Evolutionary conservation across 2,329 filamentous ascomycete species (phyloP).

Genomic region (Sporothrix curviconia): DNA sequence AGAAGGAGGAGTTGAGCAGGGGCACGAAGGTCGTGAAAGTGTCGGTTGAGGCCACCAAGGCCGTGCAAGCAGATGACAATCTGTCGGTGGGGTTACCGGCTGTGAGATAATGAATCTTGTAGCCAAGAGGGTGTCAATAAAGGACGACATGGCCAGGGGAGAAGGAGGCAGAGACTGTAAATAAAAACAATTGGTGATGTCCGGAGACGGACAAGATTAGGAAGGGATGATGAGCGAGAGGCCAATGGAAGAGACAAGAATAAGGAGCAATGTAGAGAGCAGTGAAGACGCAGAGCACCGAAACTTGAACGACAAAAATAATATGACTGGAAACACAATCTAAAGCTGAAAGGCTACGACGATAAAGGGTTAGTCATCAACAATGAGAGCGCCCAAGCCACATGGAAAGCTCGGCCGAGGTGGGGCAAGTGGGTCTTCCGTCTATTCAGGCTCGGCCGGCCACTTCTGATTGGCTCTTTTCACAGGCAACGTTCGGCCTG

Average conservation of each 20-base stretch:
- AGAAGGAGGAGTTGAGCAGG: conserved; percentile 16
- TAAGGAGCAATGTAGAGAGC: too few relatives aligned
- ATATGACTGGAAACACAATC: too few relatives aligned
- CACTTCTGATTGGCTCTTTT: neutral
- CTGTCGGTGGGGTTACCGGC: conserved; percentile 19
- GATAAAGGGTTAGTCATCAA: too few relatives aligned
- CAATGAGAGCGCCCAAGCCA: too few relatives aligned
- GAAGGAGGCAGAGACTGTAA: too few relatives aligned
- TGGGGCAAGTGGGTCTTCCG: neutral
- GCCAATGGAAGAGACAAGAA: too few relatives aligned
- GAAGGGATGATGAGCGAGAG: too few relatives aligned
- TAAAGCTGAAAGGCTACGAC: too few relatives aligned
- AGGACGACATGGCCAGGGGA: neutral
- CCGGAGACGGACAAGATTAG: neutral
- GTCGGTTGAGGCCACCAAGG: conserved; percentile 23
- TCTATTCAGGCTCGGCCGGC: conserved; percentile 6
- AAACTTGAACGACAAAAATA: too few relatives aligned
- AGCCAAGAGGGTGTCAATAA: conserved; percentile 1
- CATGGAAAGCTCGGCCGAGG: conserved; percentile 6
- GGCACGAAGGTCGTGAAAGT: conserved; percentile 22
- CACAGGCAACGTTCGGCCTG: neutral
- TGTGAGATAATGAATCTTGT: conserved; percentile 5
- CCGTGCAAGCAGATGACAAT: conserved; percentile 26
- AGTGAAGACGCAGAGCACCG: too few relatives aligned
- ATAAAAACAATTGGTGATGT: neutral